phyloP scores from a whole-genome alignment of 1,284 basidiomycete species.

The Heterobasidion annosum region DNA sequence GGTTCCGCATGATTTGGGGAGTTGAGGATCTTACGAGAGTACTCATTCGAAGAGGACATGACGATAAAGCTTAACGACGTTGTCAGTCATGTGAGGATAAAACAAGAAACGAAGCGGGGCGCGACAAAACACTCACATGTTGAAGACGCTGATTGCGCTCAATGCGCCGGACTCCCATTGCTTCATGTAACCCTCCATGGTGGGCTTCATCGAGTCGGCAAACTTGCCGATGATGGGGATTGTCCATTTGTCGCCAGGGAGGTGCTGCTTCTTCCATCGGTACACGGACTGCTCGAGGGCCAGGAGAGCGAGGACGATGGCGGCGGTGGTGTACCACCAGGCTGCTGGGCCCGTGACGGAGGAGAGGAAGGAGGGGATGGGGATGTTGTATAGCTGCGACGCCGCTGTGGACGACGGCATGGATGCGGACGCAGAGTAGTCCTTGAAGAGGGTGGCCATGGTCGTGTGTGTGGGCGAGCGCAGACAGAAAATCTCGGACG shows the following conservation, averaged over 20 bases:
- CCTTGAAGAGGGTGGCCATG: constrained; percentile 15
- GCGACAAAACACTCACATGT: constrained; percentile 60
- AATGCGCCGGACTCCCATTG: constrained; percentile 85
- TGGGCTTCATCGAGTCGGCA: constrained; percentile 80
- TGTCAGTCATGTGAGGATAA: constrained; percentile 4
- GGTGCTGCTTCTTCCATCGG: constrained; percentile 76
- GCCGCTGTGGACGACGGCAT: constrained; percentile 33
- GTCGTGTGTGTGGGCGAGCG: neutral
- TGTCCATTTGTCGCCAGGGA: constrained; percentile 86
- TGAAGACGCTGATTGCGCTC: constrained; percentile 87
- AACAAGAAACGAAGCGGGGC: neutral
- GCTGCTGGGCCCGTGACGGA: constrained; percentile 27
- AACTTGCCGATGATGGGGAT: constrained; percentile 95
- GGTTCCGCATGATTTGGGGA: constrained; percentile 86
- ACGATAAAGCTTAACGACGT: constrained; percentile 76
- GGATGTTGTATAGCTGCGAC: constrained; percentile 32
- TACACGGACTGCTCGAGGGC: constrained; percentile 80
- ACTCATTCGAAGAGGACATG: constrained; percentile 89
- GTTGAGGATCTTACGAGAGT: constrained; percentile 89
- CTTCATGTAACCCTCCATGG: constrained; percentile 82
- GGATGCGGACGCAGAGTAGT: constrained; percentile 27
- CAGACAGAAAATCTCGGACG: neutral
- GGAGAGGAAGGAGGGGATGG: constrained; percentile 34
- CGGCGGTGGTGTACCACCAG: constrained; percentile 61
- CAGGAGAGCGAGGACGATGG: constrained; percentile 57